Percentiles rank a stretch among this genome's conserved stretches.
Evolutionary conservation across 169 alveolate genomes (phyloP).

Genomic region (Plasmodium inui): DNA sequence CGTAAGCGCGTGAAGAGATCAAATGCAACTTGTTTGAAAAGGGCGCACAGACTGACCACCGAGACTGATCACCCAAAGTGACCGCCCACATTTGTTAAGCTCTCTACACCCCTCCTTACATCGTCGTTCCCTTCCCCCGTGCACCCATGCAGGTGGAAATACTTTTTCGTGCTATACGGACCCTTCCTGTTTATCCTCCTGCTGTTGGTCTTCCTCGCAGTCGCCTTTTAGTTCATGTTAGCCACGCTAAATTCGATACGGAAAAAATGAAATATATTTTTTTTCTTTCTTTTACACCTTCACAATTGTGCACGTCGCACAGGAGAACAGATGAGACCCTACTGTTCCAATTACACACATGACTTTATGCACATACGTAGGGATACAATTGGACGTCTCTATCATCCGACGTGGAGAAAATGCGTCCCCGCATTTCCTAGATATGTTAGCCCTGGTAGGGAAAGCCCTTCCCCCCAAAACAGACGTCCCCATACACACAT

Average conservation of each 20-base stretch:
- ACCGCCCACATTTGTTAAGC: neutral
- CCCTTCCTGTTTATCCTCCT: slow-evolving; percentile 37
- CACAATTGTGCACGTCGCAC: neutral
- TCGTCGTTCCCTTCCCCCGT: neutral
- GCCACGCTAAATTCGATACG: neutral
- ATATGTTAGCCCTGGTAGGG: neutral
- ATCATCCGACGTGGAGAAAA: neutral
- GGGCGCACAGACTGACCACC: neutral
- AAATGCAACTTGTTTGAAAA: neutral
- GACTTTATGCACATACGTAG: neutral
- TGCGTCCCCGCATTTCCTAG: neutral
- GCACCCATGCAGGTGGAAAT: slow-evolving; percentile 21
- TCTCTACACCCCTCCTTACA: neutral
- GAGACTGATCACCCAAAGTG: neutral
- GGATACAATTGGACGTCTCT: neutral
- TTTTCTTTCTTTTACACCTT: neutral
- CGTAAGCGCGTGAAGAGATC: slow-evolving; percentile 7
- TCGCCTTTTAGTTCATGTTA: neutral
- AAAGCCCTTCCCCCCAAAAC: neutral
- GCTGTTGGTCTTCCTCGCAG: slow-evolving; percentile 20
- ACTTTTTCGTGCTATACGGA: slow-evolving; percentile 33
- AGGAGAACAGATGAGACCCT: neutral
- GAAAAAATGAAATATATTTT: neutral
- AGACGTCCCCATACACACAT: neutral
- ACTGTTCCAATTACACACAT: neutral